A percentile compares a stretch with the other conserved stretches of the same genome.
phyloP scores from a whole-genome alignment of 129 eudicot species.

The Helichrysum umbraculigerum region DNA sequence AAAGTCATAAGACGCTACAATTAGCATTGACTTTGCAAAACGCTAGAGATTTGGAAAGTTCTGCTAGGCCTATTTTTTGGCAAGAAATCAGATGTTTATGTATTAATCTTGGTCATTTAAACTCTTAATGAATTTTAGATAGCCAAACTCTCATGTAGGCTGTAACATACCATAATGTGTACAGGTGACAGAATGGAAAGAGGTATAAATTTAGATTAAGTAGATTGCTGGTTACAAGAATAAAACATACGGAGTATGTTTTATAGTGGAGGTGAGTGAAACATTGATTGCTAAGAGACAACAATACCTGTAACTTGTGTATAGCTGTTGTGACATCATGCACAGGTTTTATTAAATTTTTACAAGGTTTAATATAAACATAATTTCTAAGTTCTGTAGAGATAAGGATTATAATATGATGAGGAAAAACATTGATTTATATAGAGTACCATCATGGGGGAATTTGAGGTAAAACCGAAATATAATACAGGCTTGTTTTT shows the following conservation, averaged over 20 bases:
- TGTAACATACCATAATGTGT: background rate
- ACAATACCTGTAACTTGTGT: background rate
- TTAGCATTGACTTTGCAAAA: background rate
- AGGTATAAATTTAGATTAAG: background rate
- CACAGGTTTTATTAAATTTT: background rate
- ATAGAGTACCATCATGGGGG: background rate
- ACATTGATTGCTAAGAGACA: constrained; percentile 1
- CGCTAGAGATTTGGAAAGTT: background rate
- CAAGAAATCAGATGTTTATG: background rate
- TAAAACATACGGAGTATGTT: background rate
- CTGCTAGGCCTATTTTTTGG: background rate
- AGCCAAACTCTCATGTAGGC: background rate
- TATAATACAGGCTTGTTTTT: background rate
- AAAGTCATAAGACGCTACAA: background rate
- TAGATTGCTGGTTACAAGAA: background rate
- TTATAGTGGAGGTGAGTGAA: background rate
- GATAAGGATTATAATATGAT: background rate
- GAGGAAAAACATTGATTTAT: background rate
- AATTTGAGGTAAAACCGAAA: background rate
- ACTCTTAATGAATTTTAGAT: background rate
- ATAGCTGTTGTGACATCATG: background rate
- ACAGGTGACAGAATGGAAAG: background rate
- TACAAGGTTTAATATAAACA: background rate
- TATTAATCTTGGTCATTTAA: background rate
- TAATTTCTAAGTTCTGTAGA: background rate